phyloP scores from a whole-genome alignment of 1,284 basidiomycete species.

The Agaricales sp. region DNA sequence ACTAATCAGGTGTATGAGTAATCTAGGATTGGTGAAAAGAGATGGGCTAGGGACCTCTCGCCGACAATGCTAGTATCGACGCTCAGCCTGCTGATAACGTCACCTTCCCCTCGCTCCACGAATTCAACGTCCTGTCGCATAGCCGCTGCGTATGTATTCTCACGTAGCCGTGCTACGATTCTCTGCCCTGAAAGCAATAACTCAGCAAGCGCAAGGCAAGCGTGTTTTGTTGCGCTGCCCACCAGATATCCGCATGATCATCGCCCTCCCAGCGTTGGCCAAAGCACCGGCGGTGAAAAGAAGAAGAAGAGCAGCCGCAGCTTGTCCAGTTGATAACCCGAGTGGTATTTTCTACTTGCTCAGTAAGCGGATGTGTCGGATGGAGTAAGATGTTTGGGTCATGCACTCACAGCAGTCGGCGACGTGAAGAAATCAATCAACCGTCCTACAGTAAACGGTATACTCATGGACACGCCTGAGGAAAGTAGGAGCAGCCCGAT shows the following conservation, averaged over 20 bases:
- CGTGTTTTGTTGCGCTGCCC: slow-evolving; percentile 12
- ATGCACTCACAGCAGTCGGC: neutral
- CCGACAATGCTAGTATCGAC: slow-evolving; percentile 93
- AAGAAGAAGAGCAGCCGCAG: slow-evolving; percentile 64
- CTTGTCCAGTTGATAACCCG: slow-evolving; percentile 71
- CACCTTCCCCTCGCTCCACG: slow-evolving; percentile 89
- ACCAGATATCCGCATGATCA: slow-evolving; percentile 83
- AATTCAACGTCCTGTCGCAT: slow-evolving; percentile 88
- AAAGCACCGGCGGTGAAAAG: slow-evolving; percentile 84
- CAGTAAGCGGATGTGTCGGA: slow-evolving; percentile 51
- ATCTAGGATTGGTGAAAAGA: no score
- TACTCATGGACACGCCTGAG: slow-evolving; percentile 78
- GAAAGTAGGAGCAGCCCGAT: slow-evolving; percentile 60
- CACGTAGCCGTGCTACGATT: slow-evolving; percentile 84
- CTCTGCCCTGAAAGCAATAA: slow-evolving; percentile 67
- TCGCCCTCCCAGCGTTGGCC: slow-evolving; percentile 82
- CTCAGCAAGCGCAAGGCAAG: slow-evolving; percentile 2
- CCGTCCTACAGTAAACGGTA: slow-evolving; percentile 85
- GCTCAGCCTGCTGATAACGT: slow-evolving; percentile 86
- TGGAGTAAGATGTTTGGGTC: slow-evolving; percentile 67
- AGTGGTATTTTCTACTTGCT: slow-evolving; percentile 58
- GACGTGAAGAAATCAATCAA: slow-evolving; percentile 41
- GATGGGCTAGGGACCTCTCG: slow-evolving; percentile 55
- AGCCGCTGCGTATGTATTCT: slow-evolving; percentile 74
- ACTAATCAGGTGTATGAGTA: no score